Conservation (phyloP, 1,284 basidiomycete genomes). For the Marasmius fiardii region DNA sequence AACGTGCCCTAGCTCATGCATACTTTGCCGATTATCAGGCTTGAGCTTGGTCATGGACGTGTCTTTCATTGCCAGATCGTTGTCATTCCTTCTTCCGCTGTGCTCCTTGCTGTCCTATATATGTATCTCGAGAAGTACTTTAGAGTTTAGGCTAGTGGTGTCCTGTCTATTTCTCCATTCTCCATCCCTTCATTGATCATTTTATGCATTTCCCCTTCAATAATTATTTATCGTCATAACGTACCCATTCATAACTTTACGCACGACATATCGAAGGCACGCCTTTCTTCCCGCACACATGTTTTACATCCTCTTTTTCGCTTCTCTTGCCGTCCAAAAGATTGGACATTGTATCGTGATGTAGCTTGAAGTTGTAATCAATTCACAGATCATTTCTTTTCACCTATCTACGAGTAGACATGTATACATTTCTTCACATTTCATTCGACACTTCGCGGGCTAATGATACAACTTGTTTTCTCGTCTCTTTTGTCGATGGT, state of each 20-base stretch:
- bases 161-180: neutral
- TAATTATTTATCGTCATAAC: neutral
- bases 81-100: conserved; percentile 3
- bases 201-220: neutral
- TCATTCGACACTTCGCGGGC: no score
- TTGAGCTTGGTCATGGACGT: conserved; percentile 17
- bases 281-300: no score
- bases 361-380: no score
- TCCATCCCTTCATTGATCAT: neutral
- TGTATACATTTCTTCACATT: no score
- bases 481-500: neutral
- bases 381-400: no score
- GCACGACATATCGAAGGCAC: no score
- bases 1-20: conserved; percentile 80
- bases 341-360: no score
- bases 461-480: neutral
- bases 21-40: conserved; percentile 66
- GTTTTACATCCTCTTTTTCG: no score
- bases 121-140: neutral
- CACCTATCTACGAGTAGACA: no score
- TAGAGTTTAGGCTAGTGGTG: neutral
- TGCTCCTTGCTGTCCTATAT: conserved; percentile 12
- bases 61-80: neutral
- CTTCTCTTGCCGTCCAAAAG: no score
- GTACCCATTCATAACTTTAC: no score